A percentile compares a stretch with the other conserved stretches of the same genome.
These are phyloP conservation scores for Botryotinia globosa DNA, from an alignment of 2,329 filamentous ascomycete species.

Conservation along the genomic window DNA sequence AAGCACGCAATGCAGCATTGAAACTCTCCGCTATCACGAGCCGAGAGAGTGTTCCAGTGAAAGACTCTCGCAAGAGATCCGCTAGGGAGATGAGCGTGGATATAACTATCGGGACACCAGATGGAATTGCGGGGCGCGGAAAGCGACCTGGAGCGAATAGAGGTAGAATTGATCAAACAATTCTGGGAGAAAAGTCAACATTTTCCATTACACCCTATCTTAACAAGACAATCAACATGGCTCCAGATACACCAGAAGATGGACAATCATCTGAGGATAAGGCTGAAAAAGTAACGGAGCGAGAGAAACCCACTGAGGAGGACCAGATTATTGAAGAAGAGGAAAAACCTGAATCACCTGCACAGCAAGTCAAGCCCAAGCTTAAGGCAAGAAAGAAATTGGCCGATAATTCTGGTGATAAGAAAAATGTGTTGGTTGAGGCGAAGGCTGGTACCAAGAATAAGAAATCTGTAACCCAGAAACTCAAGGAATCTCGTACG, in stretches of 20 bases:
- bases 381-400: slow-evolving; percentile 31
- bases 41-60: slow-evolving; percentile 29
- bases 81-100: slow-evolving; percentile 44
- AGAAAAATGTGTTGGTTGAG: slow-evolving; percentile 45
- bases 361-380: slow-evolving; percentile 21
- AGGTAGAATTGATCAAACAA: slow-evolving; percentile 53
- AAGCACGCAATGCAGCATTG: slow-evolving; percentile 38
- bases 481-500: slow-evolving; percentile 33
- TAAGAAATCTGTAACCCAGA: slow-evolving; percentile 38
- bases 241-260: slow-evolving; percentile 40
- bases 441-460: slow-evolving; percentile 39
- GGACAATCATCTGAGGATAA: not conserved
- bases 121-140: slow-evolving; percentile 45
- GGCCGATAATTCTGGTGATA: slow-evolving; percentile 30
- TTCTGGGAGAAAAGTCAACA: slow-evolving; percentile 79
- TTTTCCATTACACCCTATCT: slow-evolving; percentile 96
- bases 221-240: slow-evolving; percentile 65
- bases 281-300: slow-evolving; percentile 18
- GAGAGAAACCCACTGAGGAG: slow-evolving; percentile 21
- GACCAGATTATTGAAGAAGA: slow-evolving; percentile 10
- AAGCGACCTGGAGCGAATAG: slow-evolving; percentile 52
- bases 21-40: slow-evolving; percentile 21
- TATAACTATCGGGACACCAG: slow-evolving; percentile 50
- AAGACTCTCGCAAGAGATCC: slow-evolving; percentile 43
- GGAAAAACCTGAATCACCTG: slow-evolving; percentile 5